These are phyloP conservation scores for Fusarium sp. DNA, from an alignment of 2,329 filamentous ascomycete species.

Conservation along the genomic window DNA sequence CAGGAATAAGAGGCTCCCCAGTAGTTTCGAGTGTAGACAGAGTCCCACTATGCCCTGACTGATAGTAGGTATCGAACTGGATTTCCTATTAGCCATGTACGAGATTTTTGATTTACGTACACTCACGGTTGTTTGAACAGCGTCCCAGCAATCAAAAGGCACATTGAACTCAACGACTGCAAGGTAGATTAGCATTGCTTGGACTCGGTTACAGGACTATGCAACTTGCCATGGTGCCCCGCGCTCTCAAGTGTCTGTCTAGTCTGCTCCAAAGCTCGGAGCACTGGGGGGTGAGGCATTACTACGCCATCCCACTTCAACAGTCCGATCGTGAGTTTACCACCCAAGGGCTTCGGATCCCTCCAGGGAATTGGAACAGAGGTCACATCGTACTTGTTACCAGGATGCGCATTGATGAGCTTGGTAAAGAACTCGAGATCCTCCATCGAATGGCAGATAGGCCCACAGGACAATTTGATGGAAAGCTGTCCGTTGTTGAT, in stretches of 20 bases:
- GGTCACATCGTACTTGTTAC: constrained; percentile 10
- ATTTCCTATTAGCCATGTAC: not conserved
- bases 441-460: constrained; percentile 9
- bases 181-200: not conserved
- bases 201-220: too few relatives aligned
- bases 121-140: not conserved
- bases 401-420: constrained; percentile 6
- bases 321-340: constrained; percentile 11
- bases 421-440: constrained; percentile 11
- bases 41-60: not conserved
- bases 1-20: constrained; percentile 16
- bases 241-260: not conserved
- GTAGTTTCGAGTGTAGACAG: not conserved
- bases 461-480: constrained; percentile 58
- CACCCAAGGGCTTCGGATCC: rapidly evolving
- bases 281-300: constrained; percentile 21
- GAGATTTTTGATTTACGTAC: rapidly evolving
- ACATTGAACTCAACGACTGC: constrained; percentile 18
- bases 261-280: constrained; percentile 11
- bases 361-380: constrained; percentile 11
- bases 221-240: constrained; percentile 13
- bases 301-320: constrained; percentile 21
- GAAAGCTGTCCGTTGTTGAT: constrained; percentile 34
- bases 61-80: constrained; percentile 21
- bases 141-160: constrained; percentile 25